Evolutionary conservation across 2,329 filamentous ascomycete genomes (phyloP).

Genomic region (Triangularia verruculosa): DNA sequence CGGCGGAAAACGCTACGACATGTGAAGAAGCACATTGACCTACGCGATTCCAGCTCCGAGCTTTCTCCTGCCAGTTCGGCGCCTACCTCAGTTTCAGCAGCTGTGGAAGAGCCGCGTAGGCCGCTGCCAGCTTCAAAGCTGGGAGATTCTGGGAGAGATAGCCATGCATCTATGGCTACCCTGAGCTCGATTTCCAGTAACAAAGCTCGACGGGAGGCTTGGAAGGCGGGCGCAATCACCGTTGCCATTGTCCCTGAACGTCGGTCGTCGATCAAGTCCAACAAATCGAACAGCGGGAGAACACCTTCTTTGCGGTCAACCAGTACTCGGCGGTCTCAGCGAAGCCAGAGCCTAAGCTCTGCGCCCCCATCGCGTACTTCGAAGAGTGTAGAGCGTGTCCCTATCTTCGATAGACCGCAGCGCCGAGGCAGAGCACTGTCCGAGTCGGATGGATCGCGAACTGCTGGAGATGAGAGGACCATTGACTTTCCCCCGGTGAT

Average conservation of each 20-base stretch:
- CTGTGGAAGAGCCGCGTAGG: slow-evolving; percentile 27
- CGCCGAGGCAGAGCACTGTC: slow-evolving; percentile 44
- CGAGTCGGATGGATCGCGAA: slow-evolving; percentile 44
- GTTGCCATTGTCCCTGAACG: slow-evolving; percentile 62
- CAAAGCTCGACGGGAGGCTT: slow-evolving; percentile 56
- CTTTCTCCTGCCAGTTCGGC: slow-evolving; percentile 43
- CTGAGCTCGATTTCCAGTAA: slow-evolving; percentile 50
- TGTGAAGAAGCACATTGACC: slow-evolving; percentile 52
- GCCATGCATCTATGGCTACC: slow-evolving; percentile 48
- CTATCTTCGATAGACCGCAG: slow-evolving; percentile 42
- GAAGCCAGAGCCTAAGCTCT: slow-evolving; percentile 52
- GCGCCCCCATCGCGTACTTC: slow-evolving; percentile 42
- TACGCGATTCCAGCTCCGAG: slow-evolving; percentile 48
- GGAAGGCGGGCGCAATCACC: slow-evolving; percentile 59
- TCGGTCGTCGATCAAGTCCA: slow-evolving; percentile 50
- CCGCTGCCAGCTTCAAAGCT: slow-evolving; percentile 26
- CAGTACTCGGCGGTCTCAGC: slow-evolving; percentile 55
- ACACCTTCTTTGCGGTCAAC: slow-evolving; percentile 58
- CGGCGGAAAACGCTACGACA: slow-evolving; percentile 58
- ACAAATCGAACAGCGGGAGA: slow-evolving; percentile 30
- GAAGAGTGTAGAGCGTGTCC: slow-evolving; percentile 41
- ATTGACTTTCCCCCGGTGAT: slow-evolving; percentile 60
- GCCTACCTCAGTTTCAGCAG: slow-evolving; percentile 37
- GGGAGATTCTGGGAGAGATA: slow-evolving; percentile 39
- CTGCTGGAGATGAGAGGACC: slow-evolving; percentile 48